phyloP scores from a whole-genome alignment of 306 rosid genomes.

The Medicago arabica region DNA sequence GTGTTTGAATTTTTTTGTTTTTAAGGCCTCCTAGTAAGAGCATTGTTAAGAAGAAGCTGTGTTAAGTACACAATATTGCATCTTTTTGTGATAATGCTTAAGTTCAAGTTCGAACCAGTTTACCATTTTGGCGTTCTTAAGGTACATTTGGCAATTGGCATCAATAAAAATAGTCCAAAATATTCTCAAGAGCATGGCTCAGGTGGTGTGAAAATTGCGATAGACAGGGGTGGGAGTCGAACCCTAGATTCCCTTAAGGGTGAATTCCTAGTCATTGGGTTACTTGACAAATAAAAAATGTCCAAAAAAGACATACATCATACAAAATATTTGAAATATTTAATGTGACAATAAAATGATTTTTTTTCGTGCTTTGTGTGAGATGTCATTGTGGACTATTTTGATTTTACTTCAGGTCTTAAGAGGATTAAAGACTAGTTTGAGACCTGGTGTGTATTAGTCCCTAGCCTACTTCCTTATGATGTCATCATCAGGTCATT shows the following conservation, averaged over 20 bases:
- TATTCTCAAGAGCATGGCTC: too few relatives aligned
- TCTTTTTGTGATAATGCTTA: conserved; percentile 12
- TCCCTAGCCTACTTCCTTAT: not conserved
- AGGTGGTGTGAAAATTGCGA: too few relatives aligned
- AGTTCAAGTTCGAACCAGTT: not conserved
- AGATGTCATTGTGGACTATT: not conserved
- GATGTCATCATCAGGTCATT: not conserved
- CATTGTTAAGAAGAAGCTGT: conserved; percentile 31
- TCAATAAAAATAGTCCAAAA: not conserved
- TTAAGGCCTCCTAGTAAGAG: not conserved
- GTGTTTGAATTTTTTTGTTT: conserved; percentile 10
- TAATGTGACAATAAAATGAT: too few relatives aligned
- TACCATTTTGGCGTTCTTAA: not conserved
- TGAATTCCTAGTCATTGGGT: too few relatives aligned
- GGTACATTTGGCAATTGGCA: not conserved
- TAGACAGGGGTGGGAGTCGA: too few relatives aligned
- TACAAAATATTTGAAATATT: too few relatives aligned
- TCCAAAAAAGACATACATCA: not conserved
- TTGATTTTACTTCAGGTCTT: not conserved
- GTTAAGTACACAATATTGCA: conserved; percentile 22
- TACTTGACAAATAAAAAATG: too few relatives aligned
- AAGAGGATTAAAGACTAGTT: not conserved
- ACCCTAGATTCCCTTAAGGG: too few relatives aligned
- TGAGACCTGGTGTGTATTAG: not conserved
- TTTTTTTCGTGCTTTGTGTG: too few relatives aligned